Evolutionary conservation across 2,329 filamentous ascomycete species (phyloP), one percentile per base, ranked within the genome.

Genomic region (Sphaerostilbella broomeana): DNA sequence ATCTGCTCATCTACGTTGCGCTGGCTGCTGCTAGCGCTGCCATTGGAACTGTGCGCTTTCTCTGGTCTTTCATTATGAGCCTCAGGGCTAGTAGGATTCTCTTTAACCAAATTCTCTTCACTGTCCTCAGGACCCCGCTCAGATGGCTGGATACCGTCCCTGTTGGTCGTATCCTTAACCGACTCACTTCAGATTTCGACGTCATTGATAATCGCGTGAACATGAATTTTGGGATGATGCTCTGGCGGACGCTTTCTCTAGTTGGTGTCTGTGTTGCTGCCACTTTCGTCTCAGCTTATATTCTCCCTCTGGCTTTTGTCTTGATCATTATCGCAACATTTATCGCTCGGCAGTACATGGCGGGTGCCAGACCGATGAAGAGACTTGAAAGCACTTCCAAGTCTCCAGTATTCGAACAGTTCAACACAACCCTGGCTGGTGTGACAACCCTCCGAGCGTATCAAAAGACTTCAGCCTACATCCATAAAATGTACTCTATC

Each of bases 61-160:
- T 72, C 42, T 77, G 76, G 56, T 65, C 83, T 5, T 84, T 79
- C 51, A 49, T 65, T 6, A 79, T 81, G 33, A 82, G 82, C 10
- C 69, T 88, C 49, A 72, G 69, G 42, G 84, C 84, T 3, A 87
- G 83, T n/a, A 69, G 77, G 26, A 63, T 64, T 30, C 67, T 89
- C 4, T 90, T 88, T 47, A 70, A 77, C 16, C 72, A 72, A 36
- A 72, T 88, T 46, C 76, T 81, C 29, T 78, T 75, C 48, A 70
- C 76, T 1, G 71, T 90, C 9, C 67, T 90, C 4, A 75, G 81
- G 13, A 79, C 84, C 5, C 84, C 83, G 1, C 67, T 89, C n/a
- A 70, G 84, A 45, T 88, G 84, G 82, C 70, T 90, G 25, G 85
- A 90, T 54, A 89, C 84, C 0, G 80, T 87, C 0, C 86, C 86